Percentiles rank a stretch among this genome's conserved stretches.
These are phyloP conservation scores for Aaosphaeria pasadenensis DNA, from an alignment of 2,329 filamentous ascomycete species.

Conservation along the genomic window DNA sequence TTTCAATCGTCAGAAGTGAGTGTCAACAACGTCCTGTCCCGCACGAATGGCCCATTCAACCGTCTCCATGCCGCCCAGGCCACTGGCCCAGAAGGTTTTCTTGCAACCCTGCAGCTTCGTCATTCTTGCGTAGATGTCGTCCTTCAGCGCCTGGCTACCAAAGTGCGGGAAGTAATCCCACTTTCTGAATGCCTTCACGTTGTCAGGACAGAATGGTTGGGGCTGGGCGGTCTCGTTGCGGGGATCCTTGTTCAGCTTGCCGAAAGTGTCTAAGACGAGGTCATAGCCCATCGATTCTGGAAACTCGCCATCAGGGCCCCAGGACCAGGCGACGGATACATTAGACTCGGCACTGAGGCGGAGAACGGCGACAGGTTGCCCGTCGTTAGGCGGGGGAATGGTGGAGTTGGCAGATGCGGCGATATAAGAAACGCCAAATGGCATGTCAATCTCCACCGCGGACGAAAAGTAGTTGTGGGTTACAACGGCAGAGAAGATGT, in stretches of 20 bases:
- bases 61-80: conserved; percentile 36
- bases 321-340: conserved; percentile 35
- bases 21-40: conserved; percentile 33
- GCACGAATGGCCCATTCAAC: conserved; percentile 36
- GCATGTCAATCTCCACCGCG: conserved; percentile 29
- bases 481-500: conserved; percentile 29
- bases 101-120: conserved; percentile 35
- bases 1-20: conserved; percentile 22
- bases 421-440: conserved; percentile 36
- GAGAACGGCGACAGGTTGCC: conserved; percentile 34
- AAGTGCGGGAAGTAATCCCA: conserved; percentile 41
- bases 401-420: conserved; percentile 17
- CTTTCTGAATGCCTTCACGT: conserved; percentile 34
- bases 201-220: conserved; percentile 14
- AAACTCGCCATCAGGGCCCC: conserved; percentile 34
- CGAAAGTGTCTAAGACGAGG: conserved; percentile 28
- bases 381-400: conserved; percentile 30
- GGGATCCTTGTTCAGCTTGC: conserved; percentile 35
- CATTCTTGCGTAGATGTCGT: conserved; percentile 28
- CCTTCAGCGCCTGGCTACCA: conserved; percentile 19
- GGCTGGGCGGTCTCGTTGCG: conserved; percentile 22
- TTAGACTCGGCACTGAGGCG: conserved; percentile 25
- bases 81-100: conserved; percentile 37
- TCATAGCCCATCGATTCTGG: conserved; percentile 21
- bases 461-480: conserved; percentile 37